phyloP scores from a whole-genome alignment of 192 early-diverging fungal species.

The Backusella australiensis region DNA sequence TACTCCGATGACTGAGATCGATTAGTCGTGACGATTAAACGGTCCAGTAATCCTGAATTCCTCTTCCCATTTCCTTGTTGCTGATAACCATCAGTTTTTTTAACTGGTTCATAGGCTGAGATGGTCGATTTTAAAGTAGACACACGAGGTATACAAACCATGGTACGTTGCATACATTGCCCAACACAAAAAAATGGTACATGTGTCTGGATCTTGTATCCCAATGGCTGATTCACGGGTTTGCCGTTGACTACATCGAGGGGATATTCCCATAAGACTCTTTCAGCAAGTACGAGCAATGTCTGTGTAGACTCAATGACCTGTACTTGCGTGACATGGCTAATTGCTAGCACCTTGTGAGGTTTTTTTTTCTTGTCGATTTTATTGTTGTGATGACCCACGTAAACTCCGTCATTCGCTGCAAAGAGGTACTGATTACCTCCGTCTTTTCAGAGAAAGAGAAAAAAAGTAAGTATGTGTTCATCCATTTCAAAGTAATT shows the following conservation, averaged over 20 bases:
- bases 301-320: slow-evolving; percentile 75
- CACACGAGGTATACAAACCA: slow-evolving; percentile 70
- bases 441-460: slow-evolving; percentile 24
- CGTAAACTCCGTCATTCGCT: slow-evolving; percentile 82
- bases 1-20: slow-evolving; percentile 36
- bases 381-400: slow-evolving; percentile 47
- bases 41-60: slow-evolving; percentile 71
- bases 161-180: slow-evolving; percentile 44
- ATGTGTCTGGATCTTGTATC: slow-evolving; percentile 28
- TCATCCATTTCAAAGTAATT: neutral
- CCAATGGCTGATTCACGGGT: slow-evolving; percentile 1
- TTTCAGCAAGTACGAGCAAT: slow-evolving; percentile 80
- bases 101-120: slow-evolving; percentile 67
- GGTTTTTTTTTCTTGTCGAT: slow-evolving; percentile 40
- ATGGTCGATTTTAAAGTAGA: slow-evolving; percentile 72
- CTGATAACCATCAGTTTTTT: neutral
- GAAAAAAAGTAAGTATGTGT: neutral
- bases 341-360: slow-evolving; percentile 52
- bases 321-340: slow-evolving; percentile 83
- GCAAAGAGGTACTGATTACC: slow-evolving; percentile 70
- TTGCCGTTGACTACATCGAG: slow-evolving; percentile 46
- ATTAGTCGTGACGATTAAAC: slow-evolving; percentile 23
- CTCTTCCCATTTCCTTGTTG: slow-evolving; percentile 48
- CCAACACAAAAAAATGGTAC: slow-evolving; percentile 76
- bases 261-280: slow-evolving; percentile 52